Conservation (phyloP, 2,329 filamentous ascomycete species). For the Nemania sp. region DNA sequence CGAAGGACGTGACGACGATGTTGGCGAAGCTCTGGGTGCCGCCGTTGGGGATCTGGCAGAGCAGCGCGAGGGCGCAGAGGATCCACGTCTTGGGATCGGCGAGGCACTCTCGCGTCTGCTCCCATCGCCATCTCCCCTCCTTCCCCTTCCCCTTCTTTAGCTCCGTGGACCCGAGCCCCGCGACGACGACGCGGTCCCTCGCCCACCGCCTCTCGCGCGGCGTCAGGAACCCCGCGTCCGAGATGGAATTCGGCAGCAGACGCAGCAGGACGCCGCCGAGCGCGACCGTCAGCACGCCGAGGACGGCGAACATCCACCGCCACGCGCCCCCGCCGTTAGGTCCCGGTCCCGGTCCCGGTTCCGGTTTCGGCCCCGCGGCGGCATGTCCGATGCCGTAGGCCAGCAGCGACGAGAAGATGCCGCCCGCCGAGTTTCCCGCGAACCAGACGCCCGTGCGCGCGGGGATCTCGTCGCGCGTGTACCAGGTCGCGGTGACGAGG, state of each 20-base stretch:
- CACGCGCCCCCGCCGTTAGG: constrained; percentile 42
- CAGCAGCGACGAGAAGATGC: constrained; percentile 53
- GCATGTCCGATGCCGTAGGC: constrained; percentile 58
- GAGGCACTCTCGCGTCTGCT: constrained; percentile 58
- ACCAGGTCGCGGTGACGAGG: constrained; percentile 61
- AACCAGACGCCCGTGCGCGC: constrained; percentile 61
- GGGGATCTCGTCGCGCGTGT: constrained; percentile 61
- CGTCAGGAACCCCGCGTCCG: constrained; percentile 61
- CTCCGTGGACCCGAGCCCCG: constrained; percentile 58
- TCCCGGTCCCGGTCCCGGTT: too few species aligned
- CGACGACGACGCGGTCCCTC: constrained; percentile 50
- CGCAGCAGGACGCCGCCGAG: constrained; percentile 55
- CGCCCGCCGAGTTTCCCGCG: constrained; percentile 54
- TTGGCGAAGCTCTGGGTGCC: constrained; percentile 64
- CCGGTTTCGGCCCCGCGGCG: too few species aligned
- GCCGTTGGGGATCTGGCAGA: constrained; percentile 65
- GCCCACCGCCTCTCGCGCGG: constrained; percentile 56
- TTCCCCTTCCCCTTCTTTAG: too few species aligned
- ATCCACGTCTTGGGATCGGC: constrained; percentile 65
- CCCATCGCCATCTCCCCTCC: constrained; percentile 50
- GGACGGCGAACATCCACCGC: constrained; percentile 63
- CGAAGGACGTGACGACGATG: constrained; percentile 59
- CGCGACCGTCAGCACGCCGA: constrained; percentile 55
- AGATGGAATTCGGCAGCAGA: constrained; percentile 58
- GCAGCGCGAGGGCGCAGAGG: constrained; percentile 56